These are phyloP conservation scores for Lasiodiplodia theobromae DNA, from an alignment of 2,329 filamentous ascomycete genomes.

Conservation along the genomic window DNA sequence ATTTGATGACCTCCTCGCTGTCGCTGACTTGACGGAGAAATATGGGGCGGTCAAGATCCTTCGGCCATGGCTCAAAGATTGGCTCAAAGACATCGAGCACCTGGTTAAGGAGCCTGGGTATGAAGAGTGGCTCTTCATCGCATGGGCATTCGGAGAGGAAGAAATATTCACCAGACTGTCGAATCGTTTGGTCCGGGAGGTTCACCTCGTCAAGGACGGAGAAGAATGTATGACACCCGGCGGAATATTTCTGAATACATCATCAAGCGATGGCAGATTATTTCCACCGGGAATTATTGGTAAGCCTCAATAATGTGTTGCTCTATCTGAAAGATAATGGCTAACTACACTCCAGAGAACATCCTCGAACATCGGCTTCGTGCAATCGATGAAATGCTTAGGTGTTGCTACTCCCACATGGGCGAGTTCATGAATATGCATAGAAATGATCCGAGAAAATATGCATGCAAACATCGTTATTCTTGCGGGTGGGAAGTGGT, in stretches of 20 bases:
- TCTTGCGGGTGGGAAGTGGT: no score
- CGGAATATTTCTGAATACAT: no score
- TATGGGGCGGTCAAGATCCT: slow-evolving; percentile 13
- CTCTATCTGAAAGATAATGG: not conserved
- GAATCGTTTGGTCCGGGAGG: not conserved
- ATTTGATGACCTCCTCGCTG: not conserved
- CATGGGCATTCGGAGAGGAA: slow-evolving; percentile 4
- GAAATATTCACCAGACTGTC: not conserved
- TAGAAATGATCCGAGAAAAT: no score
- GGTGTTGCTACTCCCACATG: not conserved
- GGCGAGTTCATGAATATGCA: no score
- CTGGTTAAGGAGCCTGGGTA: not conserved
- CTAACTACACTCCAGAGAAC: not conserved
- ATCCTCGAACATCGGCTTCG: not conserved
- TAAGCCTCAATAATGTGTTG: no score
- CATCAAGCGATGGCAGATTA: not conserved
- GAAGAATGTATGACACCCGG: no score
- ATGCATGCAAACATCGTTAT: no score
- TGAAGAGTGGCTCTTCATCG: slow-evolving; percentile 23
- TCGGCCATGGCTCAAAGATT: slow-evolving; percentile 13
- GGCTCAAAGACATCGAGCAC: not conserved
- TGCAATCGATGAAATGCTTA: not conserved
- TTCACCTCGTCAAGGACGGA: no score
- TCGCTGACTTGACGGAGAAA: slow-evolving; percentile 24
- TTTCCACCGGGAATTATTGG: not conserved